These are phyloP conservation scores for Starmerella tilneyi DNA, from an alignment of 805 yeast species.

Conservation along the genomic window DNA sequence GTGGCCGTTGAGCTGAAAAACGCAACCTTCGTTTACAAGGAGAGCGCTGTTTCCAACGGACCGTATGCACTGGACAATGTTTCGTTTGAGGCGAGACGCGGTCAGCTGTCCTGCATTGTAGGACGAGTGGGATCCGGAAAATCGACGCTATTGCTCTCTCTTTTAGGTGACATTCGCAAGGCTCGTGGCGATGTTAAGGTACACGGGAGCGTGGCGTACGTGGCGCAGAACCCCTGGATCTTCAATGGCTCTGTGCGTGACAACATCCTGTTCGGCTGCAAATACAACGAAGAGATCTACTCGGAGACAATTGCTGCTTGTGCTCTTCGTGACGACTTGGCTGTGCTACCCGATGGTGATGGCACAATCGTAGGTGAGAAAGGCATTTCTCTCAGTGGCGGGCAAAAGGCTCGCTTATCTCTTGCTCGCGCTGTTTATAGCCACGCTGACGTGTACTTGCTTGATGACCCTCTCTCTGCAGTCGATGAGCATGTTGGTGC, in stretches of 20 bases:
- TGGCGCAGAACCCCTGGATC: slow-evolving; percentile 89
- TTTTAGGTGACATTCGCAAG: slow-evolving; percentile 74
- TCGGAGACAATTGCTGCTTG: slow-evolving; percentile 51
- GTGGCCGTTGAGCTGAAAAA: slow-evolving; percentile 35
- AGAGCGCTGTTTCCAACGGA: slow-evolving; percentile 38
- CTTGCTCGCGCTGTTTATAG: slow-evolving; percentile 73
- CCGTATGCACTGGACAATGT: slow-evolving; percentile 57
- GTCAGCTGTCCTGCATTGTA: slow-evolving; percentile 73
- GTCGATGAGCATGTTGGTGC: slow-evolving; percentile 83
- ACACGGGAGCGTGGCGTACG: slow-evolving; percentile 77
- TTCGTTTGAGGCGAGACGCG: slow-evolving; percentile 60
- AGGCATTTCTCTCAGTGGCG: slow-evolving; percentile 81
- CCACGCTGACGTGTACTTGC: slow-evolving; percentile 51
- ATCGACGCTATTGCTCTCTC: slow-evolving; percentile 67
- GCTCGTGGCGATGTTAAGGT: slow-evolving; percentile 60
- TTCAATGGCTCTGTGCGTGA: slow-evolving; percentile 84
- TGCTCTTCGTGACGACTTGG: slow-evolving; percentile 55
- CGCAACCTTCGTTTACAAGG: slow-evolving; percentile 46
- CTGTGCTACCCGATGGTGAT: slow-evolving; percentile 63
- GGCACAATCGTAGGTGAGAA: slow-evolving; percentile 73
- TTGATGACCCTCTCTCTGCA: slow-evolving; percentile 76
- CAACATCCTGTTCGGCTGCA: slow-evolving; percentile 59
- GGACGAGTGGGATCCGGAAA: slow-evolving; percentile 90
- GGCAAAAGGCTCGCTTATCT: slow-evolving; percentile 74
- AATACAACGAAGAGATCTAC: slow-evolving; percentile 44